Evolutionary conservation across 2,329 filamentous ascomycete genomes (phyloP).

Genomic region (Thyridium curvatum): DNA sequence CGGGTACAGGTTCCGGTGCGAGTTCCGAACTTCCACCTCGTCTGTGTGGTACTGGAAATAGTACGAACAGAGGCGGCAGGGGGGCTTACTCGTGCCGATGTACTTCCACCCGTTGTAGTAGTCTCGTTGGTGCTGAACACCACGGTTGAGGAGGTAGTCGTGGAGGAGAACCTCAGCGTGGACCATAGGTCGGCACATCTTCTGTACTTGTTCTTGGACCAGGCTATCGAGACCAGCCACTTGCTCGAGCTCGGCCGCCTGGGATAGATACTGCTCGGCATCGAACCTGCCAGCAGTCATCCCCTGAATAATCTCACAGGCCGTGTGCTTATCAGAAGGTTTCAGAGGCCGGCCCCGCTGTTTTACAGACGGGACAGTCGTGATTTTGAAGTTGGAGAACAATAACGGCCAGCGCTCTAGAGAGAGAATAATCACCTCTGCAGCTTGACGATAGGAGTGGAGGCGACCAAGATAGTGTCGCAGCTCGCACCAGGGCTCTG

Average conservation of each 20-base stretch:
- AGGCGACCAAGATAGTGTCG: conserved; percentile 18
- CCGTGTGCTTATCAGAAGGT: neutral
- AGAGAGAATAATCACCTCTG: conserved; percentile 13
- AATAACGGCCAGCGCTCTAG: conserved; percentile 16
- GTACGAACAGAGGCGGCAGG: conserved; percentile 27
- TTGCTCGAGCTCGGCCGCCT: conserved; percentile 10
- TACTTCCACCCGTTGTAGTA: conserved; percentile 25
- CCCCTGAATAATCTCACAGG: conserved; percentile 6
- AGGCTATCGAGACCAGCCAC: conserved; percentile 8
- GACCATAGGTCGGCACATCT: conserved; percentile 16
- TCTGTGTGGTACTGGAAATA: conserved; percentile 21
- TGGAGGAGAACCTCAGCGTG: conserved; percentile 27
- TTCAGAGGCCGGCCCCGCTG: conserved; percentile 1
- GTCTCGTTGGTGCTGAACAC: neutral
- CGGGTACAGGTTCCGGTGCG: conserved; percentile 26
- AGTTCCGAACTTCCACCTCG: conserved; percentile 16
- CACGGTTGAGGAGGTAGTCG: conserved; percentile 9
- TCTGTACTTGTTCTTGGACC: conserved; percentile 6
- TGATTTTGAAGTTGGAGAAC: conserved; percentile 4
- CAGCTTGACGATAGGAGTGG: conserved; percentile 17
- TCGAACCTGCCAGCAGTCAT: neutral
- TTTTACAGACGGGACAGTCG: conserved; percentile 3
- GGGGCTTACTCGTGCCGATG: conserved; percentile 30
- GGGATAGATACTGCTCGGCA: conserved; percentile 1
- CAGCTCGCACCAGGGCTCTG: conserved; percentile 15